Percentiles rank a stretch among this genome's conserved stretches.
Evolutionary conservation across 208 protist genomes (phyloP).

Genomic region (Trichomonas gallinae): DNA sequence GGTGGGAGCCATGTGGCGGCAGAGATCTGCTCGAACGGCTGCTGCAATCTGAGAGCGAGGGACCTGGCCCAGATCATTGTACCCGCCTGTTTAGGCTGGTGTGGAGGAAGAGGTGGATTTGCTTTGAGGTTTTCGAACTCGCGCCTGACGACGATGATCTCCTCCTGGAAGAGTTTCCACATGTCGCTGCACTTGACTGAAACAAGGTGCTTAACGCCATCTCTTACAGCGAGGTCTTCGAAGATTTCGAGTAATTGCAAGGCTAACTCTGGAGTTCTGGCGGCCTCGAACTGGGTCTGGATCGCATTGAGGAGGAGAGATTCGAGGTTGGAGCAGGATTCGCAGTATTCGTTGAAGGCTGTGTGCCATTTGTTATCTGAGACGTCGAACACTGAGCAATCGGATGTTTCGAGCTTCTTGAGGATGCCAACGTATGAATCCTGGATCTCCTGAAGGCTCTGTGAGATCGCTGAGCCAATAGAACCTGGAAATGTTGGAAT

Average conservation of each 20-base stretch:
- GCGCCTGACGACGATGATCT: neutral
- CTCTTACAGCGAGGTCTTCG: neutral
- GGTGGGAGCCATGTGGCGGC: neutral
- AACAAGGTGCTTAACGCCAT: conserved; percentile 13
- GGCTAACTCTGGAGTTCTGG: neutral
- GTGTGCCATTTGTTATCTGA: neutral
- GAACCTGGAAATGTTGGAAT: conserved; percentile 19
- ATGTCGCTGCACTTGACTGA: neutral
- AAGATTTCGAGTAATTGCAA: conserved; percentile 16
- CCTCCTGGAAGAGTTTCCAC: conserved; percentile 1
- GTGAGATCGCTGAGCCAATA: neutral
- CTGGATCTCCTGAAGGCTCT: neutral
- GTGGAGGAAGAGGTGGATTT: neutral
- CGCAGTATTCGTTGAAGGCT: conserved; percentile 6
- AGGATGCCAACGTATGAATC: neutral
- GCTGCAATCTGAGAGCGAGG: neutral
- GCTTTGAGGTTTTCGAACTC: conserved; percentile 20
- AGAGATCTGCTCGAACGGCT: neutral
- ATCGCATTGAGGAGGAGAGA: neutral
- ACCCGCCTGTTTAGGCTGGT: neutral
- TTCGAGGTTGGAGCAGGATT: neutral
- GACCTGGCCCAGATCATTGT: conserved; percentile 3
- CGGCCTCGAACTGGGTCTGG: neutral
- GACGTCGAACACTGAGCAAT: neutral
- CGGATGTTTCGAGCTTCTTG: neutral